phyloP scores from a whole-genome alignment of 2,329 filamentous ascomycete genomes.

The Diaporthe nobilis region DNA sequence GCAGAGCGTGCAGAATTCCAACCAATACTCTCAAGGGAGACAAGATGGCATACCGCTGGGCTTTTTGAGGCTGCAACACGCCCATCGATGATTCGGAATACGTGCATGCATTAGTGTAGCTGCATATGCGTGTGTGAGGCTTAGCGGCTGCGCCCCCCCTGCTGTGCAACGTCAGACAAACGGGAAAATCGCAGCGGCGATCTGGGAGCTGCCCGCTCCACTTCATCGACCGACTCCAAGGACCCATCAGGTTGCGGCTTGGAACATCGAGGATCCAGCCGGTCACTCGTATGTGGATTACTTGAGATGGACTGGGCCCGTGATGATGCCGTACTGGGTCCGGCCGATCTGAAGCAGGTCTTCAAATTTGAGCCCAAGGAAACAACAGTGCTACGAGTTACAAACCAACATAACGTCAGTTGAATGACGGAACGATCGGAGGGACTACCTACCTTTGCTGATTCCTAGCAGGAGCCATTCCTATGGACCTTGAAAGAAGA shows the following conservation, averaged over 20 bases:
- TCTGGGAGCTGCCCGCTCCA: neutral
- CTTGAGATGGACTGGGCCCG: conserved; percentile 19
- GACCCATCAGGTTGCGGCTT: neutral
- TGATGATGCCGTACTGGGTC: conserved; percentile 11
- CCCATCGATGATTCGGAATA: neutral
- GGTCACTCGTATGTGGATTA: neutral
- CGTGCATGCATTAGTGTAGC: conserved; percentile 17
- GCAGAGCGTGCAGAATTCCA: neutral
- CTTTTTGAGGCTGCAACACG: neutral
- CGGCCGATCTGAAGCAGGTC: conserved; percentile 22
- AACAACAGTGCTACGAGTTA: conserved; percentile 13
- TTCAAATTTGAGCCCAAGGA: conserved; percentile 29
- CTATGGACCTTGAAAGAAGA: conserved; percentile 29
- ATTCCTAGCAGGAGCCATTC: neutral
- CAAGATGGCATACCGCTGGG: neutral
- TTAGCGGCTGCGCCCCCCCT: conserved; percentile 20
- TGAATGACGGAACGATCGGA: too few species aligned
- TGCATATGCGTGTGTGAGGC: neutral
- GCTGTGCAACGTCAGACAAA: neutral
- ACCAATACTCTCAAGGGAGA: neutral
- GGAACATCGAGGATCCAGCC: neutral
- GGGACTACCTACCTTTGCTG: neutral
- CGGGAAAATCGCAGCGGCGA: neutral
- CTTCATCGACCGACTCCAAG: neutral
- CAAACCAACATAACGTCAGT: neutral